These are phyloP conservation scores for Aspergillus tamarii DNA, from an alignment of 2,329 filamentous ascomycete genomes.

Conservation along the genomic window DNA sequence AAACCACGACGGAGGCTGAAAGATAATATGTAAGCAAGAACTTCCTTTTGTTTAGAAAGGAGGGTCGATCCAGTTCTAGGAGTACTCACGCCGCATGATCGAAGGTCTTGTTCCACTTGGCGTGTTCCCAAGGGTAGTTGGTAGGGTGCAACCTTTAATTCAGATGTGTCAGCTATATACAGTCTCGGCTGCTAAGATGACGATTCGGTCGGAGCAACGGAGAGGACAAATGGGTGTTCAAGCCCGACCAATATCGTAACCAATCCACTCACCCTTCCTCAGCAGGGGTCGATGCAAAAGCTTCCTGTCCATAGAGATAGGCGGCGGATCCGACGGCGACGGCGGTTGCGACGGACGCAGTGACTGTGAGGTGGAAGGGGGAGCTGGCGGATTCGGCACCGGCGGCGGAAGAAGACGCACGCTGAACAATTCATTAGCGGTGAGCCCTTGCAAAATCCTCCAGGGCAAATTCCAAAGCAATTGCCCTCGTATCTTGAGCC, in stretches of 20 bases:
- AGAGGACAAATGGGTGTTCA: conserved; percentile 21
- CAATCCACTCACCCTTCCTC: conserved; percentile 89
- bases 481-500: conserved; percentile 30
- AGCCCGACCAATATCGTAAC: conserved; percentile 10
- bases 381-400: conserved; percentile 71
- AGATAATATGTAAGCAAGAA: conserved; percentile 26
- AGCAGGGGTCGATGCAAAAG: conserved; percentile 85
- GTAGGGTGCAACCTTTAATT: conserved; percentile 80
- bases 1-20: conserved; percentile 93
- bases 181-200: conserved; percentile 24
- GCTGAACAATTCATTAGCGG: conserved; percentile 49
- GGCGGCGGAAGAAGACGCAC: conserved; percentile 72
- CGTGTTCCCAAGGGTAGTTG: conserved; percentile 93
- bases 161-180: conserved; percentile 29
- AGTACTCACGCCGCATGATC: conserved; percentile 88
- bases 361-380: conserved; percentile 80
- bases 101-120: conserved; percentile 90
- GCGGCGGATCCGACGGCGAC: conserved; percentile 86
- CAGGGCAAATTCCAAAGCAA: conserved; percentile 25
- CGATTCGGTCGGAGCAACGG: conserved; percentile 29
- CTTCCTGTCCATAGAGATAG: conserved; percentile 87
- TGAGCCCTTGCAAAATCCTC: conserved; percentile 36
- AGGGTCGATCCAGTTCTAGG: conserved; percentile 3
- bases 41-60: conserved; percentile 16
- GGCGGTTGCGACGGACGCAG: conserved; percentile 82